Base-by-base conservation (phyloP, 2,329 filamentous ascomycete genomes). In the Ceratocystis albifundus region DNA sequence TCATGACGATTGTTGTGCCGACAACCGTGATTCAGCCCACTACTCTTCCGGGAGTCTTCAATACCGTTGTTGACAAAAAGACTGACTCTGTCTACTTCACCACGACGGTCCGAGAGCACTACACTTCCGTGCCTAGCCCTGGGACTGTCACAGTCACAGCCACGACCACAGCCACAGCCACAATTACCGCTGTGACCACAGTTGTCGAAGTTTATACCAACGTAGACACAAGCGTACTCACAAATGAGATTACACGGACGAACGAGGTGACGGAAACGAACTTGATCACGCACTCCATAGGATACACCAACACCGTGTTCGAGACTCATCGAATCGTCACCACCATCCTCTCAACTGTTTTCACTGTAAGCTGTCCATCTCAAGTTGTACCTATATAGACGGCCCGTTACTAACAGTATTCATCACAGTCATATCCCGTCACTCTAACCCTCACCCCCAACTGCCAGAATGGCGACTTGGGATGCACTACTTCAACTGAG, bases 361-460 rank as follows among this genome's bases (percentile, higher is more conserved):
- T 68, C 30, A 68, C 67, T 55, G 57, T 66, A 65, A 36, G 64
- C 10, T 41, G 12, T 20, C 8, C 15, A 22, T 7, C 48, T 10
- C 20, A 22, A 61, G 15, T 55, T 17, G 17, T 45, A 3, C 25
- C 32, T 59, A n/a, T 12, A 4, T 59, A n/a, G 2, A 65, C 28
- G 61, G 3, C 22, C 45, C 17, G 32, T n/a, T 65, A 28, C 65
- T 67, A 46, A 69, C 41, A 7, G 7, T n/a, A 17, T 61, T 1
- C 25, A 1, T 17, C 70, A 5, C 12, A 72, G 71, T 71, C 71
- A 3, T 70, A 69, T 41, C 70, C 70, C 3, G 64, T 72, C n/a
- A 71, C 71, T 7, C 61, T 71, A 0, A 72, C 71, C 65, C 5
- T 70, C 63, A 44, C 61, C 5, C 57, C 63, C 6, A 62, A 65